Evolutionary conservation across 1,139 yeast species (phyloP), one percentile per base, ranked within the genome.

Genomic region (Zhuliangozyma parablackwelliae): DNA sequence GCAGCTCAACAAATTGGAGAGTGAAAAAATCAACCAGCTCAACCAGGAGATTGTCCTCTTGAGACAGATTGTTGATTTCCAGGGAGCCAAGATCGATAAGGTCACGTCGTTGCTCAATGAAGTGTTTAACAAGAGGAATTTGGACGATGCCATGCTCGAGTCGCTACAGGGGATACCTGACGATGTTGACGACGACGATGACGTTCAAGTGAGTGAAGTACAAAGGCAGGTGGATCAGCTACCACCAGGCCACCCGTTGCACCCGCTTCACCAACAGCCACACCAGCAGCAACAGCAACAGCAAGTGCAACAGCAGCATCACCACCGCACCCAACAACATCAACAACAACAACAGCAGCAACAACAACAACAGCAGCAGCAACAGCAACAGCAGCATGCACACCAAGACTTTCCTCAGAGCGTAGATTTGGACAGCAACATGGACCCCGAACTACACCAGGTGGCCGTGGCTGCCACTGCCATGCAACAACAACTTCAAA

Each of bases 391-490:
- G 24, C 39, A 32, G 8, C 44, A 40, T 21, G 33, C 30, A 10
- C 33, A 34, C n/a, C 37, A 38, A 28, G 41, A 32, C 26, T 27
- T 32, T 20, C 25, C 37, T n/a, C 31, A 27, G 16, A 30, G 40
- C 23, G 45, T 42, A 9, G 55, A 50, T 23, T 46, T 61, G 30
- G 68, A 61, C 30, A 57, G 60, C 35, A 61, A 58, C 42, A 61
- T 63, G 65, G 71, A 64, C 45, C 69, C 69, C 6, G 66, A 62
- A 29, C 50, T 66, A 29, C 69, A 63, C 38, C 67, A 62, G 39
- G 70, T 64, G 26, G 69, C 69, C 0, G 66, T 56, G 26, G 69
- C 66, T 5, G 67, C 67, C 3, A 68, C 61, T 3, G 63, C 59
- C 2, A 43, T 31, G 24, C 36, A 27, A 9, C 34, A 30, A 24